Evolutionary conservation across 768 basidiomycete species (phyloP).

Genomic region (Serpula lacrymans): DNA sequence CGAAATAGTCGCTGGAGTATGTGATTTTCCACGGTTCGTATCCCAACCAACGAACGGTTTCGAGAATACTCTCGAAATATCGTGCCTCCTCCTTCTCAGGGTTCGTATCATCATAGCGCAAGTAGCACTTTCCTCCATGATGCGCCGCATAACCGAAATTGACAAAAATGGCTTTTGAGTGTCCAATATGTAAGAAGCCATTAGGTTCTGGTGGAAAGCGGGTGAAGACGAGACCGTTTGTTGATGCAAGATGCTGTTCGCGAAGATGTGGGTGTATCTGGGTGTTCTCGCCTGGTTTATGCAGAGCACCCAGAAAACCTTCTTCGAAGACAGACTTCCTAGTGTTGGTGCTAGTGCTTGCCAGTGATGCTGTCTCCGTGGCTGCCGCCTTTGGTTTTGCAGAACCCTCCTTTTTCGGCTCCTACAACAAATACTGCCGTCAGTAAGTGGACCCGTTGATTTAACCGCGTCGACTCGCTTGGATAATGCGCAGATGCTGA

Average conservation of each 20-base stretch:
- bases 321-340: constrained; percentile 82
- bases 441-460: too few species aligned
- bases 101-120: constrained; percentile 98
- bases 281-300: constrained; percentile 91
- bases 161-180: constrained; percentile 97
- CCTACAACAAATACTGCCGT: constrained; percentile 25
- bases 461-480: not conserved
- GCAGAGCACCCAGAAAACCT: constrained; percentile 89
- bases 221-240: constrained; percentile 83
- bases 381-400: constrained; percentile 25
- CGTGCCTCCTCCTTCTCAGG: constrained; percentile 95
- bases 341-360: constrained; percentile 30
- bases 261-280: constrained; percentile 78
- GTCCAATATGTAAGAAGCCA: constrained; percentile 92
- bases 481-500: not conserved
- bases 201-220: constrained; percentile 99
- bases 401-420: constrained; percentile 45
- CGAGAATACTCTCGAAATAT: constrained; percentile 96
- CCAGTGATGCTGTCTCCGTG: constrained; percentile 33
- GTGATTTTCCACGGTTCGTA: constrained; percentile 99
- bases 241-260: constrained; percentile 75
- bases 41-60: constrained; percentile 94
- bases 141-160: constrained; percentile 98
- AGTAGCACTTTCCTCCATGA: constrained; percentile 87
- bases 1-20: constrained; percentile 97